Evolutionary conservation across 352 stramenopile species (phyloP), one percentile per base, ranked within the genome.

Genomic region (Peronosclerospora sorghi): DNA sequence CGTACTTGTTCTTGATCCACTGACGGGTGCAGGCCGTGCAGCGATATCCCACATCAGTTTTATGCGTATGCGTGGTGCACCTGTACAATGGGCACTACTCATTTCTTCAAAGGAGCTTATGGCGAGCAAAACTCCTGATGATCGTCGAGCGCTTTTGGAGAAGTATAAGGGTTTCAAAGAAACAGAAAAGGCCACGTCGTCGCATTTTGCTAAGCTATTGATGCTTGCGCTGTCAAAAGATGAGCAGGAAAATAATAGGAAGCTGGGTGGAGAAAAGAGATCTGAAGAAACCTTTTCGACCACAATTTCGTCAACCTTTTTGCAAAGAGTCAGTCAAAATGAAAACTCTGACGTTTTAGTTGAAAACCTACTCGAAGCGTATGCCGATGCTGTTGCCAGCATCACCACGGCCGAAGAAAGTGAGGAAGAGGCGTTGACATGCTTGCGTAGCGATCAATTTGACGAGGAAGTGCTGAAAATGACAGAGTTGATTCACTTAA

Each of bases 161-260:
- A 47, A 34, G 13, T 80, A 63, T 38, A 83, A 81, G 43, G 6
- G 35, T 5, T 59, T 61, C 19, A 48, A 65, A 18, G 53, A 44
- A 19, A 52, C 59, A 2, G 54, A 68, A 28, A 73, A 69, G 23
- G 77, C 71, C 21, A 83, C 55, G 20, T 58, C 73, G 9, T 89
- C 71, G 71, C 80, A 90, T 45, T 83, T 92, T 34, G 63, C 73
- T 0, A 92, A 92, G 52, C 28, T 90, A 2, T 62, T 88, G n/a
- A 60, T 85, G 38, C 52, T 90, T 23, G 56, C 68, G 1, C 69
- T 74, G 40, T 60, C 69, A 0, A 83, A 85, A 43, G 77, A 86
- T 35, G 44, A 54, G 7, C 36, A 43, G n/a, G 37, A 50, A 43
- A 49, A 9, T 10, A 55, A 57, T n/a, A 28, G 35, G 2, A 28